phyloP scores from a whole-genome alignment of 306 rosid genomes.

The Cicer chorassanicum region DNA sequence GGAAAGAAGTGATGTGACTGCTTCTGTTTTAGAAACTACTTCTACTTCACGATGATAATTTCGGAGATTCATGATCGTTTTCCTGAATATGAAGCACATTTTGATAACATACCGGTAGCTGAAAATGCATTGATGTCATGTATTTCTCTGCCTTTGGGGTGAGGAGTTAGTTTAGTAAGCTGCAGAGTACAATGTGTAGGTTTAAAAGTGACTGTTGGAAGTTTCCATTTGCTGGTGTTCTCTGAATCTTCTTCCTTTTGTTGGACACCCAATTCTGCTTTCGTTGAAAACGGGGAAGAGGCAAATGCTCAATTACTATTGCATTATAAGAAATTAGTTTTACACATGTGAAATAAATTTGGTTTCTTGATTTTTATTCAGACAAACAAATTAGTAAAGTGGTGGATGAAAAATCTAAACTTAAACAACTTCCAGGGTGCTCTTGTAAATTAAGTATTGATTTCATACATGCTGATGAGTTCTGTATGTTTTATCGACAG shows the following conservation, averaged over 20 bases:
- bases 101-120: conserved; percentile 22
- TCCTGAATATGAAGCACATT: not conserved
- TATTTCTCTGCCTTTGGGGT: conserved; percentile 22
- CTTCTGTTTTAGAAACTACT: conserved; percentile 14
- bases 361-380: conserved; percentile 16
- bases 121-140: conserved; percentile 13
- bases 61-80: not conserved
- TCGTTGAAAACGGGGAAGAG: not conserved
- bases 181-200: not conserved
- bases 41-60: conserved; percentile 16
- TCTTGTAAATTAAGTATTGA: not conserved
- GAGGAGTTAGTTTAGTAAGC: not conserved
- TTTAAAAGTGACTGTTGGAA: conserved; percentile 18
- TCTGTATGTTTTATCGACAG: conserved; percentile 52
- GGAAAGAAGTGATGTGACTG: not conserved
- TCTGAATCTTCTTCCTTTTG: conserved; percentile 2
- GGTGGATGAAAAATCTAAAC: conserved; percentile 10
- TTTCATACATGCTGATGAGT: conserved; percentile 30
- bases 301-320: not conserved
- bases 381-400: not conserved
- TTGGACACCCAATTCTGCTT: not conserved
- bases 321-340: conserved; percentile 18
- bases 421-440: not conserved
- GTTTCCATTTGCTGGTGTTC: conserved; percentile 2
- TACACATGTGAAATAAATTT: not conserved